Base-by-base conservation (phyloP, 805 yeast species). In the Hanseniaspora lachancei region DNA sequence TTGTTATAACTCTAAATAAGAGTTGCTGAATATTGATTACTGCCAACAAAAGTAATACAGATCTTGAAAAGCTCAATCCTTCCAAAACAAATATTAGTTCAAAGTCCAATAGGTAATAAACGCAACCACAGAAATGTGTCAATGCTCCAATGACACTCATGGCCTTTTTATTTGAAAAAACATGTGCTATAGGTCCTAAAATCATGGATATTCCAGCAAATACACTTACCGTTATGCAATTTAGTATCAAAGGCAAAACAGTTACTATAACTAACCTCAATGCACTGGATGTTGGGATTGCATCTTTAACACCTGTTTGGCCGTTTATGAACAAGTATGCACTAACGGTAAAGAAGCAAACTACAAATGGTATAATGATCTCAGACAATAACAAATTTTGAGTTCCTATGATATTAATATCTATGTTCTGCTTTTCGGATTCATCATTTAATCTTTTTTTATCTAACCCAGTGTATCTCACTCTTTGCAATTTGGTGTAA, bases 381-480 rank as follows among this genome's bases (percentile, higher is more conserved):
- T 93, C 97, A 15, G 95, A 81, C 61, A 88, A 77, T 65, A 86
- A 76, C 27, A 88, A 73, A 66, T 88, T 88, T 34, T 81, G 72
- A 67, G 91, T 77, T 58, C 82, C 86, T 20, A 96, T 89, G 63
- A 89, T 82, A 51, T 84, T 77, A 24, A 78, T 72, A 61, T 84
- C 89, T 57, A 79, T 80, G 54, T 80, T 77, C 58, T 67, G 70
- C 70, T 77, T 76, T 70, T 84, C 93, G 56, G 88, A 79, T 35
- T 69, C 70, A 62, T 82, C 89, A 23, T 81, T 81, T 51, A 83
- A 77, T 58, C 77, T 68, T 70, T 80, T 80, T 57, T 86, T 76
- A 75, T 89, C 89, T 76, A 80, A 89, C 58, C 99, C 98, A 34
- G 97, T 91, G 62, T 86, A 80, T 64, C 89, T 80, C 10, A 96